Base-by-base conservation (phyloP, 495 filamentous ascomycete genomes). In the Penicillium longicatenatum region DNA sequence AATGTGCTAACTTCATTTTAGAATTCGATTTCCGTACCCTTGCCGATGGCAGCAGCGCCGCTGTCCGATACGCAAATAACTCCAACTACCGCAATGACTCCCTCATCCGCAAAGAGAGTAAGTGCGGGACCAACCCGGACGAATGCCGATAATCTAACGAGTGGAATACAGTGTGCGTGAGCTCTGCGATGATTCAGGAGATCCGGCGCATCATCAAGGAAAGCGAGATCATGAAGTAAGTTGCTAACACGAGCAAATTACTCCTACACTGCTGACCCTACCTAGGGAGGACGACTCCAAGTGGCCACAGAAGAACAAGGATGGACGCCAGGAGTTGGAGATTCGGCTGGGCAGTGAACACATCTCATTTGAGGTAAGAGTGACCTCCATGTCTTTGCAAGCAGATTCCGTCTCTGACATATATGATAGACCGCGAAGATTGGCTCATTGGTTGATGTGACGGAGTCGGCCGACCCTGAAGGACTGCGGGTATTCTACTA, bases 301-400 rank as follows among this genome's bases (percentile, higher is more conserved):
- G 74, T 99, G 95, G 95, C 95, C 95, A 2, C 91, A 93, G 73
- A 99, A 98, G 83, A 98, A 98, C 77, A 98, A 97, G 77, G 95
- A 99, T 69, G 95, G 95, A 42, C 85, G 93, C 51, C 95, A 98
- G 66, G 95, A 99, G 75, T 81, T 99, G 50, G 95, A 99, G 71
- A 98, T 99, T 52, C 83, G 92, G 19, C 64, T 99, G 31, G 95
- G 94, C 12, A 94, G 88, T 64, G 95, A 99, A 45, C 95, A 99
- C 69, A 98, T 98, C 62, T 96, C 92, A 1, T 99, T 99, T 61
- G 95, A 99, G 86, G 92, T 93, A 62, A 45, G 68, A 52, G 19
- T 46, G 26, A 31, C 56, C 30, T 43, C 21, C 19, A 35, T 37
- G 26, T 7, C 2, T 9, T 6, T 19, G n/a, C 3, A 29, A 24